Evolutionary conservation across 352 stramenopile genomes (phyloP), one percentile per base, ranked within the genome.

Genomic region (Albugo candida): DNA sequence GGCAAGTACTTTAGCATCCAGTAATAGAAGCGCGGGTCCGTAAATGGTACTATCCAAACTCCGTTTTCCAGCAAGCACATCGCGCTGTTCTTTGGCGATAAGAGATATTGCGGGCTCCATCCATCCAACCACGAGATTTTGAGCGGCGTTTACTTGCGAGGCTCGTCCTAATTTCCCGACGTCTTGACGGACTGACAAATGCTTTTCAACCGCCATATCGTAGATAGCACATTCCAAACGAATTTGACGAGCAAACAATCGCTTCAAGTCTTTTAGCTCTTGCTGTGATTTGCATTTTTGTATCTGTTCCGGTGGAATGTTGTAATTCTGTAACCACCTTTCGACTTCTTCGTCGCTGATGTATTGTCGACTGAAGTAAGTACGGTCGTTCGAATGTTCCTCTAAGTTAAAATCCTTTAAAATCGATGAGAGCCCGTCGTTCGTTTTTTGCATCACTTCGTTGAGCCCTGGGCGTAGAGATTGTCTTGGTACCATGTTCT

Each of bases 141-240:
- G 72, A 13, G 67, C 69, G 0, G 67, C 65, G 50, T 80, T 81
- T 10, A 65, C 79, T 41, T 72, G 52, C 11, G 65, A 67, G 13
- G 61, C 55, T 10, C 61, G 55, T 2, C 69, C 69, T 18, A 84
- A 53, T 27, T 64, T 40, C 12, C 63, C 59, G 19, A 82, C 62
- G 36, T 76, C 80, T 17, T 71, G 36, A 18, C 70, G 53, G 16
- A 64, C 68, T 5, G 52, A 21, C 41, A 68, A 59, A 51, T 67
- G 71, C 53, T 80, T 83, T 39, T 79, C 67, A 55, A 83, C 63
- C 4, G 75, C 73, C 71, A 87, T 82, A 42, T 82, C 70, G 54
- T 83, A 84, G 41, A 84, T 73, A 2, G 71, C 77, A 54, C 70
- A 82, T 51, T 87, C 75, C 8, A 87, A 64, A 11, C 75, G 65